Evolutionary conservation across 2,329 filamentous ascomycete species (phyloP), one percentile per base, ranked within the genome.

Genomic region (Teratosphaeria zuluensis): DNA sequence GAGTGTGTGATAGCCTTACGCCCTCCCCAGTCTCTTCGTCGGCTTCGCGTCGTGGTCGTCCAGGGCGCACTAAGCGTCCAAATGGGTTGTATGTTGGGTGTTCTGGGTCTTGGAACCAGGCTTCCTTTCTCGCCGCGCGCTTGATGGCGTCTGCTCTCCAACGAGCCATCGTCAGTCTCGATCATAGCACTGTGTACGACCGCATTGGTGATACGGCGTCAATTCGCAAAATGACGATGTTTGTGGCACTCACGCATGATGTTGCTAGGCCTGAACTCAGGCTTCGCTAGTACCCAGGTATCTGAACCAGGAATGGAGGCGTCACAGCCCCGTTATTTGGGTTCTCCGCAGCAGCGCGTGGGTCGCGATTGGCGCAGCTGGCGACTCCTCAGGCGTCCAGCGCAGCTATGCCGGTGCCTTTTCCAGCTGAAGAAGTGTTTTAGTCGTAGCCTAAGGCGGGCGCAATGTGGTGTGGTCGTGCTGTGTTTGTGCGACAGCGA

Each of bases 71-170:
- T 21, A 60, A 54, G 28, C 69, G 64, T 1, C 64, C 62, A 52
- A 69, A 69, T 30, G 62, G 56, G 54, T 70, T 72, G 59, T 65
- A 70, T 4, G 64, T 55, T 12, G 58, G 60, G 24, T 62, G 58
- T 24, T 61, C 54, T 28, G 55, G 56, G 55, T 66, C 62, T 56
- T 61, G 54, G 58, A 68, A 70, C 68, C 68, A 70, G 14, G 68
- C 69, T 21, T 63, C 59, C 16, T 61, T 58, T 52, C 67, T 63
- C 46, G 69, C 69, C n/a, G 62, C 59, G 12, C 62, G 60, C 57
- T 69, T 70, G 62, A 70, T 69, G 35, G 61, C 54, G 54, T 64
- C 61, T 63, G 56, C 42, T n/a, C 60, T 46, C 54, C 58, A 60
- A 53, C 31, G 55, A 53, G 16, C 48, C 52, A 31, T 53, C 31